Percentiles rank a stretch among this genome's conserved stretches.
phyloP scores from a whole-genome alignment of 2,329 filamentous ascomycete species.

The Botrytis squamosa region DNA sequence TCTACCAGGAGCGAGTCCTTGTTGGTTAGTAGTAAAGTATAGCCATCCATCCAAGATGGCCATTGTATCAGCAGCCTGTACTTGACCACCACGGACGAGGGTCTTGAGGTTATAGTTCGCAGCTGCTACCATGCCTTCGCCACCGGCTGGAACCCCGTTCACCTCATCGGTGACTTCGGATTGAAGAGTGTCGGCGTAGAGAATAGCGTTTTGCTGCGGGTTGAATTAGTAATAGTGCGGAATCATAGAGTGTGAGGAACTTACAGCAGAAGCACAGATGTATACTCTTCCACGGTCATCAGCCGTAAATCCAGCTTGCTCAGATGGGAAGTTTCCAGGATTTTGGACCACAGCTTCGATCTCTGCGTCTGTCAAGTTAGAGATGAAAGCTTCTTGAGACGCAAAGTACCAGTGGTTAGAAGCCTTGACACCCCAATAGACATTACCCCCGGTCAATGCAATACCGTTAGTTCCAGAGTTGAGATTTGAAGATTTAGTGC shows the following conservation, averaged over 20 bases:
- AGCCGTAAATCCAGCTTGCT: slow-evolving; percentile 6
- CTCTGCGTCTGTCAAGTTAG: not conserved
- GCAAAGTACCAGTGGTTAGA: slow-evolving; percentile 10
- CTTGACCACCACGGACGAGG: not conserved
- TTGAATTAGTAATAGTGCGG: not conserved
- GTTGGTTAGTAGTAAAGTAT: slow-evolving; percentile 10
- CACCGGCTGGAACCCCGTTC: not conserved
- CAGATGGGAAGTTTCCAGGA: not conserved
- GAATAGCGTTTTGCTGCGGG: slow-evolving; percentile 6
- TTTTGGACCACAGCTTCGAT: slow-evolving; percentile 7
- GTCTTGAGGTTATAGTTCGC: slow-evolving; percentile 7
- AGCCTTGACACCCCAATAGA: slow-evolving; percentile 8
- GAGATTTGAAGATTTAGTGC: not conserved
- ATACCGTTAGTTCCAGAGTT: not conserved
- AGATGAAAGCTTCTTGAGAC: slow-evolving; percentile 4
- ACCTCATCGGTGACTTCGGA: slow-evolving; percentile 10
- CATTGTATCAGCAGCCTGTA: slow-evolving; percentile 12
- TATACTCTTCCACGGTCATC: slow-evolving; percentile 9
- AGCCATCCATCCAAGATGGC: slow-evolving; percentile 12
- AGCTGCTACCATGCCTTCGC: not conserved
- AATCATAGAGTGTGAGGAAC: not conserved
- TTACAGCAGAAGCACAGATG: slow-evolving; percentile 5
- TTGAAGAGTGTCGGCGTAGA: not conserved
- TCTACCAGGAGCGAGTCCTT: slow-evolving; percentile 10
- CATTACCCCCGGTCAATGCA: not conserved